Base-by-base conservation (phyloP, 352 stramenopile species). In the Phytopythium chamaehyphon region DNA sequence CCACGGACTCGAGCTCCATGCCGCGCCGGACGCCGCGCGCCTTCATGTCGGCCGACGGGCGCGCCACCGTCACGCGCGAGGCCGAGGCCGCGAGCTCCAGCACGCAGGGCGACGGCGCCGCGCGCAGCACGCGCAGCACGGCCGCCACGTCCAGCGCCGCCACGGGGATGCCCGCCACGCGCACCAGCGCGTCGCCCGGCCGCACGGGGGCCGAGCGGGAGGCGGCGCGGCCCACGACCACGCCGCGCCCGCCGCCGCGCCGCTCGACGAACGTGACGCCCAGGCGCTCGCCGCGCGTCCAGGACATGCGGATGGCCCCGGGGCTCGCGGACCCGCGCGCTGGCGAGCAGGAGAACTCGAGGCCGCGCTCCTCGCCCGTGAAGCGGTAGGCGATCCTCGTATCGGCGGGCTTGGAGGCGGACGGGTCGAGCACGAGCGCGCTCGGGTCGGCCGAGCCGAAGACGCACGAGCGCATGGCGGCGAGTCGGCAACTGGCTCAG, bases 181-280 rank as follows among this genome's bases (percentile, higher is more conserved):
- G 54, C 19, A 76, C 69, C 33, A 86, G 62, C 47, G 77, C 62
- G 40, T 77, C 71, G 5, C 71, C 74, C 5, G 73, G 26, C 5
- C 55, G 66, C 21, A 79, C 46, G 6, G 66, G 62, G 9, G 46
- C 24, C 23, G 54, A 52, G 48, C 65, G 61, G 4, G 19, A 45
- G 43, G 66, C 66, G 1, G 58, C 28, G 37, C 69, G 61, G 49
- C 81, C 78, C 53, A 86, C 68, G 15, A 58, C 50, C 51, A 83
- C 69, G 12, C 52, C 60, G 45, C 45, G 9, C 5, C 28, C 28
- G n/a, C 64, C 61, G 47, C 66, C 57, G 15, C 51, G 61, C 26
- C 59, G 50, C 51, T 83, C 62, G 22, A 73, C 40, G 49, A 86
- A 80, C 22, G 66, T 83, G 37, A 86, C 58, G 33, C 71, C 74